Percentiles rank a stretch among this genome's conserved stretches.
These are phyloP conservation scores for Ilex asprella DNA, from an alignment of 257 asterid genomes.

Conservation along the genomic window DNA sequence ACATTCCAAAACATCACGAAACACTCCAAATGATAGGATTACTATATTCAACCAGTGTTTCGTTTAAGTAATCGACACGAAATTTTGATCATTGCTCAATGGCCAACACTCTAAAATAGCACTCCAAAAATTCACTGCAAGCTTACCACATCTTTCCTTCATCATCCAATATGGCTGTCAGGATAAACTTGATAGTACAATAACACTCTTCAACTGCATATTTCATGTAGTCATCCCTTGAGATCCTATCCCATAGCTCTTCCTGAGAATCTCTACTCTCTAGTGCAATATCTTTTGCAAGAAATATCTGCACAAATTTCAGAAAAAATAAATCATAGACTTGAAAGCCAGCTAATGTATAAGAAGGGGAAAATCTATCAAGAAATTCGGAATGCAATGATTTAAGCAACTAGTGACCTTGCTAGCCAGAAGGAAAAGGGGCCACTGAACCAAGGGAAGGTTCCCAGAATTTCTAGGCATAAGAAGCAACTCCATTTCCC, in stretches of 20 bases:
- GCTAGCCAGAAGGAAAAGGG: constrained; percentile 91
- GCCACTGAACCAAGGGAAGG: constrained; percentile 88
- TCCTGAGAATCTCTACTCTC: constrained; percentile 79
- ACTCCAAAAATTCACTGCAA: background rate
- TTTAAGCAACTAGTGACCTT: constrained; percentile 40
- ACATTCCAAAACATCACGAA: too few relatives aligned
- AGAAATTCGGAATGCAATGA: constrained; percentile 12
- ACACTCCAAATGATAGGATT: too few relatives aligned
- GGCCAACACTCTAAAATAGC: background rate
- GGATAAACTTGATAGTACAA: constrained; percentile 55
- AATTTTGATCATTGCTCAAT: too few relatives aligned
- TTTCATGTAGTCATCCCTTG: constrained; percentile 92
- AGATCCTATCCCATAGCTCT: constrained; percentile 90
- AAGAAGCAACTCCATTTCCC: constrained; percentile 91
- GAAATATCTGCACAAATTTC: constrained; percentile 47
- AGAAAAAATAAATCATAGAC: background rate
- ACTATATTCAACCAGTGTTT: too few relatives aligned
- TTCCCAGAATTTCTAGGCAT: constrained; percentile 78
- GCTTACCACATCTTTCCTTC: constrained; percentile 85
- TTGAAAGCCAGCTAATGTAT: constrained; percentile 8
- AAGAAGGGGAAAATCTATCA: constrained; percentile 7
- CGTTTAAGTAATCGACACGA: too few relatives aligned
- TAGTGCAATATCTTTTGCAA: constrained; percentile 84
- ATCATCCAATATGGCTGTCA: constrained; percentile 62
- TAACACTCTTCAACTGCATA: constrained; percentile 93